These are phyloP conservation scores for Ophiostoma ips DNA, from an alignment of 2,329 filamentous ascomycete species.

Conservation along the genomic window DNA sequence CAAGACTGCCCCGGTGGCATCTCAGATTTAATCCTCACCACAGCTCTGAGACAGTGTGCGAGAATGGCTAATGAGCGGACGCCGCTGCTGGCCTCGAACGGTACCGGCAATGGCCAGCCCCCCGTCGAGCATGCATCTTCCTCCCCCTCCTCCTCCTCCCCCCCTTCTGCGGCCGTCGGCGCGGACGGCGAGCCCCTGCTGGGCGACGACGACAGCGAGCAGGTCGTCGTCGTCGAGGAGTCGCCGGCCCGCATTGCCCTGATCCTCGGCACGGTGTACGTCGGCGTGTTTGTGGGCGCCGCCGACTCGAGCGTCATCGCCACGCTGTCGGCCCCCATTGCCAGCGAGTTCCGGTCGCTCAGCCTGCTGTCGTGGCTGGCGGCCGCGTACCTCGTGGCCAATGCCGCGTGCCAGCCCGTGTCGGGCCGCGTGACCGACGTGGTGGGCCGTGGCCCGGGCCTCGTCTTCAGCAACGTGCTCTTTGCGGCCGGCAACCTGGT, in stretches of 20 bases:
- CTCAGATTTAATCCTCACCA: too few species aligned
- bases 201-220: constrained; percentile 17
- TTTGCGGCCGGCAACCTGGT: constrained; percentile 72
- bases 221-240: constrained; percentile 34
- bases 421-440: constrained; percentile 81
- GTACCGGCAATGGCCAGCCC: not conserved
- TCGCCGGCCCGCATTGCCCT: constrained; percentile 34
- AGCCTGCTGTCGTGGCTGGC: constrained; percentile 78
- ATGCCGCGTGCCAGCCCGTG: constrained; percentile 73
- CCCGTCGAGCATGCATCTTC: not conserved
- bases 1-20: too few species aligned
- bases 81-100: constrained; percentile 2
- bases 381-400: constrained; percentile 75
- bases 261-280: constrained; percentile 40
- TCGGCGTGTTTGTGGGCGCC: constrained; percentile 50
- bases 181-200: not conserved
- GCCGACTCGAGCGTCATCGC: constrained; percentile 73
- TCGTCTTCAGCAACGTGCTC: constrained; percentile 67
- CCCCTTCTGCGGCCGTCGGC: not conserved
- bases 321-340: constrained; percentile 71
- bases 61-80: constrained; percentile 2
- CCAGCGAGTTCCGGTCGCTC: constrained; percentile 67
- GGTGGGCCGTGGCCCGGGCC: constrained; percentile 63
- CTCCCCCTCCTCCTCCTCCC: not conserved
- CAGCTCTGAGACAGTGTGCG: not conserved